These are phyloP conservation scores for Salvia splendens DNA, from an alignment of 257 asterid species.

Conservation along the genomic window DNA sequence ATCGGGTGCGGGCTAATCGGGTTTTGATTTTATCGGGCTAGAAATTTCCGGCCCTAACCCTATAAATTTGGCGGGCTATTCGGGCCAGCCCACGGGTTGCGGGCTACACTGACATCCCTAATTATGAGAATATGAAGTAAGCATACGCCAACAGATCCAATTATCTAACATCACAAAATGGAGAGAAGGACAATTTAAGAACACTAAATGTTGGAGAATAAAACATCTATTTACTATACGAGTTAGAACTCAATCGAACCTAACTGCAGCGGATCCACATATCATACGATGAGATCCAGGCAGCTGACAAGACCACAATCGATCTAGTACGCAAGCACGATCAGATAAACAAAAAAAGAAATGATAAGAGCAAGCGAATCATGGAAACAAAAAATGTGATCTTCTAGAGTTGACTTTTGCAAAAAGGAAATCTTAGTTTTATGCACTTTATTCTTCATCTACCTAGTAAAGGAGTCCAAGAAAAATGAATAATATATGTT, in stretches of 20 bases:
- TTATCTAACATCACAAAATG: background rate
- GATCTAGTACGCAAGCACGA: background rate
- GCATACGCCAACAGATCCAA: background rate
- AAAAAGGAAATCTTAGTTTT: constrained; percentile 4
- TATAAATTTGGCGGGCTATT: too few relatives aligned
- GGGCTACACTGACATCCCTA: too few relatives aligned
- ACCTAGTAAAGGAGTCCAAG: background rate
- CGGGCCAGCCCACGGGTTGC: too few relatives aligned
- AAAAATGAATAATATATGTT: background rate
- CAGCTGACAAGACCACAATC: background rate
- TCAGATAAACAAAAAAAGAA: background rate
- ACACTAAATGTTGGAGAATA: background rate
- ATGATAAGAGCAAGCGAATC: background rate
- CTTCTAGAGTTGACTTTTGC: constrained; percentile 1
- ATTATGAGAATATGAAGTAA: background rate
- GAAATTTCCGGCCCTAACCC: too few relatives aligned
- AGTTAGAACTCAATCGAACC: background rate
- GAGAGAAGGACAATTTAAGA: background rate
- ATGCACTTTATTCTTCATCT: background rate
- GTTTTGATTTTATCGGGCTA: too few relatives aligned
- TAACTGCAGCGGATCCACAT: background rate
- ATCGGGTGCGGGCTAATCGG: too few relatives aligned
- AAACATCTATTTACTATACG: background rate
- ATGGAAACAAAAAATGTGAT: constrained; percentile 1
- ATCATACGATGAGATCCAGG: background rate